Evolutionary conservation across 495 filamentous ascomycete genomes (phyloP), one percentile per base, ranked within the genome.

Genomic region (Tuber magnatum): DNA sequence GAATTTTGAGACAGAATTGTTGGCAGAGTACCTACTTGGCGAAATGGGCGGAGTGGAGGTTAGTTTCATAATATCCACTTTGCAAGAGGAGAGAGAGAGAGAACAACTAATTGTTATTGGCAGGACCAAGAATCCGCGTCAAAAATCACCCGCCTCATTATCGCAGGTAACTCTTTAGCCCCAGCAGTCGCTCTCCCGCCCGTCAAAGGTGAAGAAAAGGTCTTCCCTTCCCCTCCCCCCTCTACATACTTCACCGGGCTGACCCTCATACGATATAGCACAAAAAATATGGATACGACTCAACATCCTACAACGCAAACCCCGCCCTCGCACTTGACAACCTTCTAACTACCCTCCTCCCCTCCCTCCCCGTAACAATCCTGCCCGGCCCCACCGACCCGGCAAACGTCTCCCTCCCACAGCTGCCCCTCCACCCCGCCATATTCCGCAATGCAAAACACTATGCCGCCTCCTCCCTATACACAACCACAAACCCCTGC

Each of bases 201-300:
- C 41, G n/a, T 71, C 43, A 71, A 70, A 38, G 71, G 83, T 35
- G 82, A 82, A 84, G 39, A 76, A 74, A 39, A 74, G 76, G 71
- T 46, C 1, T 22, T 18, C 8, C 39, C 12, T 41, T 22, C 69
- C 42, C 39, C 32, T 14, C 4, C 35, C 69, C 69, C 38, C 20
- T 5, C n/a, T n/a, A n/a, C n/a, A n/a, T 16, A 16, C 42, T 22
- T 35, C 12, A 28, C 42, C 24, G 7, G 12, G 14, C 42, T 32
- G 16, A 71, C 22, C 69, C 69, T 40, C 16, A n/a, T 35, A 28
- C 35, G 7, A 83, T 7, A 40, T 83, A 72, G 40, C 28, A 68
- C 40, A 97, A 94, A 82, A 97, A 95, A 77, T 98, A 98, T 84
- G 94, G 96, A 71, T 98, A 98, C 85, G 95, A 98, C 83, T 89